These are phyloP conservation scores for Elasticomyces elasticus DNA, from an alignment of 495 filamentous ascomycete genomes.

Conservation along the genomic window DNA sequence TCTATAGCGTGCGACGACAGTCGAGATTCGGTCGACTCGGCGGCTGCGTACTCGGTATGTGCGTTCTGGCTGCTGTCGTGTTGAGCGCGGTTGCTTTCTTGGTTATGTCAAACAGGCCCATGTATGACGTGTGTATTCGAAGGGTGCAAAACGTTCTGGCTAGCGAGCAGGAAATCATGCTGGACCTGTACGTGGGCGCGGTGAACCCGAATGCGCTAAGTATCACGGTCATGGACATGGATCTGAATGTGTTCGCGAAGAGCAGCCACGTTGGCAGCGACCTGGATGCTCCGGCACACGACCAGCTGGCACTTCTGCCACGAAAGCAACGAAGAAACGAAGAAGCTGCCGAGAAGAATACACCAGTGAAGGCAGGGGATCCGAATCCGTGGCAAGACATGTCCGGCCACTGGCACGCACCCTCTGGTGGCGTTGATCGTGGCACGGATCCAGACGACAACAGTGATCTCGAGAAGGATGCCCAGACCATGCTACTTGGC, in stretches of 20 bases:
- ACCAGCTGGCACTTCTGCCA: neutral
- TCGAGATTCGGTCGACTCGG: constrained; percentile 59
- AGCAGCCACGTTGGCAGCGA: constrained; percentile 74
- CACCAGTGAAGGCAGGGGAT: neutral
- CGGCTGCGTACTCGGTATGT: constrained; percentile 63
- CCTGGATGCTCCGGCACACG: constrained; percentile 42
- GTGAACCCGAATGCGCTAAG: constrained; percentile 86
- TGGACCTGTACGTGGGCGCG: constrained; percentile 80
- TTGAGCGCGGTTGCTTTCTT: constrained; percentile 77
- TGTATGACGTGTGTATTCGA: constrained; percentile 62
- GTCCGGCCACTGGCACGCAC: constrained; percentile 13
- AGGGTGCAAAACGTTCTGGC: constrained; percentile 82
- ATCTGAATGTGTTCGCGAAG: constrained; percentile 88
- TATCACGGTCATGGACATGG: constrained; percentile 70
- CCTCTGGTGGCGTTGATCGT: constrained; percentile 45
- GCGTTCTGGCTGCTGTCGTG: constrained; percentile 66
- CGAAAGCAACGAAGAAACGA: neutral
- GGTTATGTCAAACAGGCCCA: constrained; percentile 79
- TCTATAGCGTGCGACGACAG: constrained; percentile 55
- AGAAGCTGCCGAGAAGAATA: neutral
- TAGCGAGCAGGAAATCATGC: constrained; percentile 89
- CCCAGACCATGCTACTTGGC: constrained; percentile 80
- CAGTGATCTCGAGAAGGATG: constrained; percentile 49
- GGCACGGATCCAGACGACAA: constrained; percentile 47
- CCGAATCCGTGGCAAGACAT: constrained; percentile 12